These are phyloP conservation scores for Penicillium janthinellum DNA, from an alignment of 2,329 filamentous ascomycete species.

Conservation along the genomic window DNA sequence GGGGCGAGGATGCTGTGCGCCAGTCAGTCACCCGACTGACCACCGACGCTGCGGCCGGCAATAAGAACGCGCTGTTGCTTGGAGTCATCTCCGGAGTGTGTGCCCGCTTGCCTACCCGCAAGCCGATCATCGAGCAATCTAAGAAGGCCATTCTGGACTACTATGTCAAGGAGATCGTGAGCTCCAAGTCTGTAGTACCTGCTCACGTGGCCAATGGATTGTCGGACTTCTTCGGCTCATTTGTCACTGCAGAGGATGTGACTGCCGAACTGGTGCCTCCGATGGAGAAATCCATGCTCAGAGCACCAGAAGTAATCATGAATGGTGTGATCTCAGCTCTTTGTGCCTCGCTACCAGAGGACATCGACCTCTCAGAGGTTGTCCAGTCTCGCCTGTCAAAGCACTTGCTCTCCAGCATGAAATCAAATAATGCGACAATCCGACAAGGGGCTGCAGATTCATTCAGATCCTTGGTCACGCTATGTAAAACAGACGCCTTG, in stretches of 20 bases:
- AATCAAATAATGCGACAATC: conserved; percentile 80
- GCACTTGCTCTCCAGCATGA: conserved; percentile 83
- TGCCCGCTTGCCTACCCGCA: conserved; percentile 67
- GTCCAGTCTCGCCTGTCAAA: conserved; percentile 76
- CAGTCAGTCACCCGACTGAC: conserved; percentile 68
- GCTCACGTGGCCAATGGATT: conserved; percentile 72
- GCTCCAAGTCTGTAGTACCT: conserved; percentile 72
- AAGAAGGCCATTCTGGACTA: conserved; percentile 78
- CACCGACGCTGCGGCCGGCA: conserved; percentile 64
- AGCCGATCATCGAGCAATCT: conserved; percentile 62
- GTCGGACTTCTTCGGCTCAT: conserved; percentile 78
- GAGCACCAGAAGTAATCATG: conserved; percentile 87
- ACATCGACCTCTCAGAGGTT: conserved; percentile 75
- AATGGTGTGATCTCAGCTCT: conserved; percentile 76
- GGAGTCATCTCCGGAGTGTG: conserved; percentile 88
- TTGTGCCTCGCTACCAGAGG: conserved; percentile 66
- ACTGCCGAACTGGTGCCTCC: conserved; percentile 74
- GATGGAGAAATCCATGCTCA: conserved; percentile 83
- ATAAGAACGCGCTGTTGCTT: conserved; percentile 74
- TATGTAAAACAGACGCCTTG: conserved; percentile 59
- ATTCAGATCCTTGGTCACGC: conserved; percentile 69
- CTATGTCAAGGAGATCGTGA: conserved; percentile 81
- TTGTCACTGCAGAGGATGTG: conserved; percentile 73
- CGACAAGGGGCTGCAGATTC: conserved; percentile 73
- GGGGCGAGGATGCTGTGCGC: conserved; percentile 62